Base-by-base conservation (phyloP, 1,284 basidiomycete species). In the Austroboletus novae-zelandiae region DNA sequence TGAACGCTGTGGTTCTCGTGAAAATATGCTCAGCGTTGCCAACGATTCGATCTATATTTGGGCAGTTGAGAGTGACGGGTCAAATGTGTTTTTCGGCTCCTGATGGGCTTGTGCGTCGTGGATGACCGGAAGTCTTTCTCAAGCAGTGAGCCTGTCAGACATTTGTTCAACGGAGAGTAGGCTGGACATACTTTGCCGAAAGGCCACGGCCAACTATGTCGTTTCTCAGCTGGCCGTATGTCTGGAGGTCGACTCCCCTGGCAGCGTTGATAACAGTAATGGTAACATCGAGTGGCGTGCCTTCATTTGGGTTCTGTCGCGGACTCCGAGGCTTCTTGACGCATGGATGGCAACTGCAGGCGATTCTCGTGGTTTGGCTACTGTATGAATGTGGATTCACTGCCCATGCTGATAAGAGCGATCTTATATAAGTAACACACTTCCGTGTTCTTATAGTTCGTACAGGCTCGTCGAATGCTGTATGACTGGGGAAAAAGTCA, bases 1-100 rank as follows among this genome's bases (percentile, higher is more conserved):
- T 93, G 49, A 93, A 89, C 5, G 91, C 91, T 3, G 83, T 81
- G 13, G 85, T 92, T 34, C 74, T 94, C 30, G 91, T 91, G 20
- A 91, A 94, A 65, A 83, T 93, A 42, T 93, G 90, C 66, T 92
- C 90, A 34, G 89, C 89, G 2, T 72, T 93, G 18, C 91, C 91
- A 91, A 87, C 49, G 91, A 91, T 9, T 92, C 89, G 9, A 93
- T 94, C 67, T 94, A 94, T 68, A 84, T 92, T 51, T 94, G 91
- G 91, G 87, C 89, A 0, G 91, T 89, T 27, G 91, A 91, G 63
- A 90, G 89, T 57, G 91, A 89, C 5, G 91, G 91, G 3, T 84
- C 84, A 13, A 91, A 59, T 84, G 90, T 61, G 89, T 86, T 93
- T 67, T 81, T 91, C 57, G 91, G 89, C 3, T 93, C 91, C 41